Evolutionary conservation across 441 rosid genomes (phyloP).

Genomic region (Arabidopsis lyrata): DNA sequence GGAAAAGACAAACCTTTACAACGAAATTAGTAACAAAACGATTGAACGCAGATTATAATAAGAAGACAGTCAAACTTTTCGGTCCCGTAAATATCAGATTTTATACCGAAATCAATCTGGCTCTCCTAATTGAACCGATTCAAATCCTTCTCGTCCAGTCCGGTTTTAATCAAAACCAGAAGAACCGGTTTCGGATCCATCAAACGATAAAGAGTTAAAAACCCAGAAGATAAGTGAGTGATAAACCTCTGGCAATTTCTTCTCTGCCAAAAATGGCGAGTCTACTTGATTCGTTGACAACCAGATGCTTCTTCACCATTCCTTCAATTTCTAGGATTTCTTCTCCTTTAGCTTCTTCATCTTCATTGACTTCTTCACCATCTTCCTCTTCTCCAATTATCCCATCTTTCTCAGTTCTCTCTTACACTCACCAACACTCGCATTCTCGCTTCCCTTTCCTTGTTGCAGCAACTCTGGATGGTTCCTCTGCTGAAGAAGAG

Average conservation of each 20-base stretch:
- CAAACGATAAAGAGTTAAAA: conserved; percentile 4
- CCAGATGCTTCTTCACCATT: conserved; percentile 38
- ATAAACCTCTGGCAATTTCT: conserved; percentile 46
- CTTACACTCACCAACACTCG: conserved; percentile 44
- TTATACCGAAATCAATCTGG: background rate
- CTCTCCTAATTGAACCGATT: background rate
- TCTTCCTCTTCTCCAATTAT: conserved; percentile 28
- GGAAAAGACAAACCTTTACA: background rate
- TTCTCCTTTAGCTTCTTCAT: conserved; percentile 25
- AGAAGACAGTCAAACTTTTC: too few relatives aligned
- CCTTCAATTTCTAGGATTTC: conserved; percentile 29
- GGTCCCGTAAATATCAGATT: too few relatives aligned
- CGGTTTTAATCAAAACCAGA: background rate
- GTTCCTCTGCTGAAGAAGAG: conserved; percentile 39
- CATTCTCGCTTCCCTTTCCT: conserved; percentile 41
- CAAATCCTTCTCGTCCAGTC: background rate
- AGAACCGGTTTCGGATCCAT: background rate
- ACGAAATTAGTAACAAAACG: background rate
- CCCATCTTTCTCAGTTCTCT: conserved; percentile 33
- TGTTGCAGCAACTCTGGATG: conserved; percentile 31
- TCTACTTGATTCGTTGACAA: conserved; percentile 44
- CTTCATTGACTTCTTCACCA: conserved; percentile 37
- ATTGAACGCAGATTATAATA: background rate
- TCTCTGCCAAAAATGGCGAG: conserved; percentile 44
- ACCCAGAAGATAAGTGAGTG: conserved; percentile 42